A percentile compares a stretch with the other conserved stretches of the same genome.
These are phyloP conservation scores for Bruguiera sexangula DNA, from an alignment of 345 rosid species.

Conservation along the genomic window DNA sequence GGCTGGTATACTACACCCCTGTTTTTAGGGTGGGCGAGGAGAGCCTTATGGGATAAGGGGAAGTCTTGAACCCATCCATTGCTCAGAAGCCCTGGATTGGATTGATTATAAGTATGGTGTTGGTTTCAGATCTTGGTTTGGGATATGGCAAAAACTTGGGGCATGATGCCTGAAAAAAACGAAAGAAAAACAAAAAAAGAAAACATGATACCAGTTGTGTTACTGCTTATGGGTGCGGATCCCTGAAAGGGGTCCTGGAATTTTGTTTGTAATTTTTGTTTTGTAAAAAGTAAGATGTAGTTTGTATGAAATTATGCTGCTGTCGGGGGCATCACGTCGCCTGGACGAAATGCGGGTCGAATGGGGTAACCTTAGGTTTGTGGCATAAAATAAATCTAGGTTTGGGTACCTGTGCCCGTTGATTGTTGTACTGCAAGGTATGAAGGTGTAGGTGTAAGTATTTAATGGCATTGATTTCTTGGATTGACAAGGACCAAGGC, in stretches of 20 bases:
- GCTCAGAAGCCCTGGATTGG: not conserved
- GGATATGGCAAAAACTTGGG: not conserved
- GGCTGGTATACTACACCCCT: not conserved
- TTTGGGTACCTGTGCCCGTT: too few species aligned
- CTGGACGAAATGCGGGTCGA: too few species aligned
- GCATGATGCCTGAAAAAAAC: not conserved
- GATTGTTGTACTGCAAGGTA: too few species aligned
- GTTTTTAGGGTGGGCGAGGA: not conserved
- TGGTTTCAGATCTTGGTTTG: not conserved
- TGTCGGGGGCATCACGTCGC: not conserved
- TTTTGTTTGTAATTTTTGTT: not conserved
- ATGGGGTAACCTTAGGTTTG: too few species aligned
- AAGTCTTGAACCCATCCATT: not conserved
- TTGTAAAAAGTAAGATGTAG: slow-evolving; percentile 5
- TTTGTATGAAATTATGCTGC: not conserved
- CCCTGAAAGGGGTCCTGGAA: not conserved
- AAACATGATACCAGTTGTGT: too few species aligned
- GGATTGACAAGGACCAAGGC: too few species aligned
- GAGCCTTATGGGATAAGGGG: not conserved
- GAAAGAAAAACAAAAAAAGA: too few species aligned
- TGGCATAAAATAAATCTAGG: too few species aligned
- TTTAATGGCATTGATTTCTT: too few species aligned
- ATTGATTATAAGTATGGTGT: not conserved
- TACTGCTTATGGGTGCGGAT: too few species aligned
- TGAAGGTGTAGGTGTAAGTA: too few species aligned